These are phyloP conservation scores for Kandelia obovata DNA, from an alignment of 345 rosid genomes.

Conservation along the genomic window DNA sequence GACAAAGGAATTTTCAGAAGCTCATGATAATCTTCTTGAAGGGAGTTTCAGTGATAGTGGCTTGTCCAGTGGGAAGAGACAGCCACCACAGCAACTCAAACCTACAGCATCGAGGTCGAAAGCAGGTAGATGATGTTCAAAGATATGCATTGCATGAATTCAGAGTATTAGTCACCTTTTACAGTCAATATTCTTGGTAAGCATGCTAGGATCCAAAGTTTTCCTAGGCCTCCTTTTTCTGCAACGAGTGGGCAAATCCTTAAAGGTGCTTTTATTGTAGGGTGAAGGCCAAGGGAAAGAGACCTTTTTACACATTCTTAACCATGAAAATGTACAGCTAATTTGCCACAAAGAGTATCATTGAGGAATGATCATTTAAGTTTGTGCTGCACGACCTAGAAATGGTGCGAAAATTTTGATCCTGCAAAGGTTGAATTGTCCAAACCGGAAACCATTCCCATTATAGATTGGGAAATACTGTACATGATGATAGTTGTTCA, in stretches of 20 bases:
- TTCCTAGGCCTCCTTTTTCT: neutral
- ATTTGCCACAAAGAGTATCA: slow-evolving; percentile 1
- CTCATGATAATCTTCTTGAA: slow-evolving; percentile 53
- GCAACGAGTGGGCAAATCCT: too few relatives aligned
- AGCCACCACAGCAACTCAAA: slow-evolving; percentile 35
- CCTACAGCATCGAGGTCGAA: slow-evolving; percentile 30
- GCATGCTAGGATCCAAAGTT: slow-evolving; percentile 1
- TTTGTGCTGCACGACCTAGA: neutral
- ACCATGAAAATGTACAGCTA: slow-evolving; percentile 24
- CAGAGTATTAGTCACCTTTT: neutral
- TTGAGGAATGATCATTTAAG: neutral
- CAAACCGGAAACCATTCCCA: too few relatives aligned
- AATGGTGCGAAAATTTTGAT: slow-evolving; percentile 7
- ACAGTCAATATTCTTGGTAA: slow-evolving; percentile 12
- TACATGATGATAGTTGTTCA: too few relatives aligned
- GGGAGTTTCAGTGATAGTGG: slow-evolving; percentile 96
- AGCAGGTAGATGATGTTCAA: slow-evolving; percentile 34
- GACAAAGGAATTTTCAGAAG: slow-evolving; percentile 78
- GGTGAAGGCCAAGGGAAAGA: slow-evolving; percentile 5
- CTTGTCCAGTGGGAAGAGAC: slow-evolving; percentile 53
- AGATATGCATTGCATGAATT: neutral
- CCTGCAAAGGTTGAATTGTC: too few relatives aligned
- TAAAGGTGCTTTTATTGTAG: slow-evolving; percentile 8
- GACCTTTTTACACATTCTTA: slow-evolving; percentile 9
- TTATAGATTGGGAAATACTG: too few relatives aligned